Base-by-base conservation (phyloP, 257 asterid genomes). In the Knoxia roxburghii region DNA sequence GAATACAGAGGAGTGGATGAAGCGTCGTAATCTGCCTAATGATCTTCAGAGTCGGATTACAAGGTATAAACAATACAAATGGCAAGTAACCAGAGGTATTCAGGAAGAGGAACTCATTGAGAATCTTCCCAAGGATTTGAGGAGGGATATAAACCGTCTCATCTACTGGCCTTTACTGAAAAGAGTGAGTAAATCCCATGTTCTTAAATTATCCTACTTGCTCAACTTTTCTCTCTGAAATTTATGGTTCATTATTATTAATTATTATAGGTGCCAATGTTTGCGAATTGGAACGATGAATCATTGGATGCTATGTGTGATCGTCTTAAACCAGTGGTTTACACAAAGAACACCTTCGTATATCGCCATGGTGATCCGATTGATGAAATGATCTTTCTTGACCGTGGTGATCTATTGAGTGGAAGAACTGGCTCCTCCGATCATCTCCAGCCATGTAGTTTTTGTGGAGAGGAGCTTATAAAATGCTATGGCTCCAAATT, bases 1-100 rank as follows among this genome's bases (percentile, higher is more conserved):
- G 9, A 37, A 3, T 4, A 68, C 69, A 27, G 80, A 75, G 67
- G 78, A 79, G 29, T 79, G 83, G 83, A 79, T 79, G 83, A 75
- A 80, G 29, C 80, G 75, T 48, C 80, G 78, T 0, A 65, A 75
- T 76, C 80, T 79, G 21, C 83, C 83, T 18, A 74, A 79, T 50
- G 32, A 69, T 63, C 55, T 79, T 45, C 75, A 65, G 68, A 68
- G 35, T 26, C 75, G 81, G 29, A 73, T 79, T 33, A 67, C 76
- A 67, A 69, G 78, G 29, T 72, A 79, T 14, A 77, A 78, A 52
- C 77, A 71, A 69, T 70, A 78, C 48, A 78, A 76, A 71, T 87
- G 95, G 95, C 89, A 83, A 71, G 82, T 81, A 72, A 87, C 83
- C 54, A 78, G 89, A 74, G 95, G 95, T 0, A 91, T 87, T 12